Evolutionary conservation across 352 stramenopile species (phyloP).

Genomic region (Globisporangium barbulae): DNA sequence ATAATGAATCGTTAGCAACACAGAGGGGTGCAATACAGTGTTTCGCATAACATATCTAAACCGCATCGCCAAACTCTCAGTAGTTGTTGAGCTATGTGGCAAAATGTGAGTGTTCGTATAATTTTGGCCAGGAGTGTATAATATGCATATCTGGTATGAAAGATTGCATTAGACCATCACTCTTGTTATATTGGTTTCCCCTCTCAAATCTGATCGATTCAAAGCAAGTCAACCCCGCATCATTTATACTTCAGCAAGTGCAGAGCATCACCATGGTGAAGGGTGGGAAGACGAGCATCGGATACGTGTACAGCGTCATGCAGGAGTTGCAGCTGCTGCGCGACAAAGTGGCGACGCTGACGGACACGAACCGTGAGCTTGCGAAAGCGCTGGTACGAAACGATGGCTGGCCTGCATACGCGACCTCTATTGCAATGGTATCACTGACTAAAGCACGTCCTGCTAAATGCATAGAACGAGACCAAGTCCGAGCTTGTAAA

Average conservation of each 20-base stretch:
- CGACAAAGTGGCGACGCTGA: constrained; percentile 33
- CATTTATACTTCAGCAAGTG: not conserved
- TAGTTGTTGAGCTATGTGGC: too few relatives aligned
- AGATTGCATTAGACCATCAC: constrained; percentile 4
- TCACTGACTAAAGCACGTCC: not conserved
- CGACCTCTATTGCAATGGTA: not conserved
- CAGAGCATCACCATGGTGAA: constrained; percentile 23
- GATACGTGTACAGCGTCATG: constrained; percentile 56
- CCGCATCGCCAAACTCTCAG: too few relatives aligned
- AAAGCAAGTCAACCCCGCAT: not conserved
- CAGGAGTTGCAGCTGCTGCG: constrained; percentile 60
- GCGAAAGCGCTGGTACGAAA: constrained; percentile 55
- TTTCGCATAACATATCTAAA: too few relatives aligned
- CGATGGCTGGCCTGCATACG: not conserved
- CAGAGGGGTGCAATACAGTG: too few relatives aligned
- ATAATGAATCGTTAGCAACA: too few relatives aligned
- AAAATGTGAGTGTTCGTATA: too few relatives aligned
- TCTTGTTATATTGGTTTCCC: not conserved
- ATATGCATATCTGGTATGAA: not conserved
- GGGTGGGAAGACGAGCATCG: constrained; percentile 27
- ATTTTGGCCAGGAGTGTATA: too few relatives aligned
- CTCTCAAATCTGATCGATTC: constrained; percentile 9
- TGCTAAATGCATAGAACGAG: constrained; percentile 32
- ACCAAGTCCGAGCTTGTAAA: constrained; percentile 50
- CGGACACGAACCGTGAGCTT: constrained; percentile 58